phyloP scores from a whole-genome alignment of 2,329 filamentous ascomycete species.

The Cladosporium sphaerospermum region DNA sequence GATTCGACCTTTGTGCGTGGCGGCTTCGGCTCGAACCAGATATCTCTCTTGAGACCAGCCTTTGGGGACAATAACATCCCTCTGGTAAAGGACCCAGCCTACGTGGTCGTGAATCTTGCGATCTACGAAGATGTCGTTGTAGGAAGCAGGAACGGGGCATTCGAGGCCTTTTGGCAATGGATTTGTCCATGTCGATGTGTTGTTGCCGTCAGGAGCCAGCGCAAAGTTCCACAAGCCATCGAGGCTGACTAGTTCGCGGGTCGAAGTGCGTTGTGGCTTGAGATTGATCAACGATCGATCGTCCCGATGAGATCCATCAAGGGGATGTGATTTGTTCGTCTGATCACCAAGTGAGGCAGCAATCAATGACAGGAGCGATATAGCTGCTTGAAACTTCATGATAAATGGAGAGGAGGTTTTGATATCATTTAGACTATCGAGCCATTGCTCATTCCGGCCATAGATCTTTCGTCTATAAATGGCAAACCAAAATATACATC shows the following conservation, averaged over 20 bases:
- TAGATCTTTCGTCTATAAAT: neutral
- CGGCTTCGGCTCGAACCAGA: slow-evolving; percentile 5
- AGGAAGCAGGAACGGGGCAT: slow-evolving; percentile 4
- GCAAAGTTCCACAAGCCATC: slow-evolving; percentile 9
- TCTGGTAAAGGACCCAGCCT: slow-evolving; percentile 8
- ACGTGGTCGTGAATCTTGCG: slow-evolving; percentile 6
- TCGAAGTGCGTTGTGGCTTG: slow-evolving; percentile 1
- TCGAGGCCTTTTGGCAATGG: neutral
- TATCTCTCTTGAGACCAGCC: slow-evolving; percentile 5
- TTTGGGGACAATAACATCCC: neutral
- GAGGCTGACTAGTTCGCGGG: slow-evolving; percentile 9
- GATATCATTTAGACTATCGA: neutral
- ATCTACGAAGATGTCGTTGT: slow-evolving; percentile 10
- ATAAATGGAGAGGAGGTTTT: neutral
- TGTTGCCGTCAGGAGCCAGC: neutral
- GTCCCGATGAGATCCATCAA: neutral
- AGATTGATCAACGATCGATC: slow-evolving; percentile 1
- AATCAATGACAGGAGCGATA: neutral
- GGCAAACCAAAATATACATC: neutral
- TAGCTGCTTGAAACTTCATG: neutral
- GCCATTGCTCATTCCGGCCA: neutral
- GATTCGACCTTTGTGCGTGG: slow-evolving; percentile 6
- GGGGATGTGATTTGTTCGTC: neutral
- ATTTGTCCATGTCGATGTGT: neutral
- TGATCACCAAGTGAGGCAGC: neutral